Evolutionary conservation across 768 basidiomycete genomes (phyloP).

Genomic region (Phlebiopsis gigantea): DNA sequence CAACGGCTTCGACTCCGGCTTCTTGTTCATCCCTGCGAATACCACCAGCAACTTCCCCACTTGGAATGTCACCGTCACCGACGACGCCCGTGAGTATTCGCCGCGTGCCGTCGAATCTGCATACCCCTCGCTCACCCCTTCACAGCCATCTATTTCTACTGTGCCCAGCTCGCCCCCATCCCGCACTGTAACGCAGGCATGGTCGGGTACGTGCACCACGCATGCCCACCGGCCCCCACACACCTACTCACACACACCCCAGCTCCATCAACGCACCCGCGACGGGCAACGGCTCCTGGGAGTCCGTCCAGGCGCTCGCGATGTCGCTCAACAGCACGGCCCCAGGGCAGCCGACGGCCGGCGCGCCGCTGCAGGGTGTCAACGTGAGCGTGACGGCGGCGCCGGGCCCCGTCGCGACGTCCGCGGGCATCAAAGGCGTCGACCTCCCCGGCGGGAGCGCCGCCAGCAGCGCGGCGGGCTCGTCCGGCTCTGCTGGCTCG

Average conservation of each 20-base stretch:
- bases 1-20: constrained; percentile 55
- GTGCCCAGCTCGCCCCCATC: constrained; percentile 38
- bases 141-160: constrained; percentile 54
- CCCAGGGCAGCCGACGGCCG: constrained; percentile 16
- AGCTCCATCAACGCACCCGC: constrained; percentile 48
- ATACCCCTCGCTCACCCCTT: neutral
- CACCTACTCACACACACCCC: neutral
- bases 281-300: constrained; percentile 37
- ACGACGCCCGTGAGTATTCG: constrained; percentile 38
- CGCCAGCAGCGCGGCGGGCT: neutral
- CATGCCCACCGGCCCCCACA: neutral
- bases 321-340: constrained; percentile 19
- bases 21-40: constrained; percentile 33
- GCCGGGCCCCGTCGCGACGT: constrained; percentile 30
- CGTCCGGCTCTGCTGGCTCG: neutral
- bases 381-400: constrained; percentile 44
- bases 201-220: constrained; percentile 30
- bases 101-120: neutral
- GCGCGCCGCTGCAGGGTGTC: constrained; percentile 39
- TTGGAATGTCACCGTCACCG: constrained; percentile 48
- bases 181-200: constrained; percentile 39
- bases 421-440: neutral
- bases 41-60: constrained; percentile 27
- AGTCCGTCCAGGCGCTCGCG: constrained; percentile 32
- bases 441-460: neutral